phyloP scores from a whole-genome alignment of 2,329 filamentous ascomycete species.

The Tolypocladium tundrense region DNA sequence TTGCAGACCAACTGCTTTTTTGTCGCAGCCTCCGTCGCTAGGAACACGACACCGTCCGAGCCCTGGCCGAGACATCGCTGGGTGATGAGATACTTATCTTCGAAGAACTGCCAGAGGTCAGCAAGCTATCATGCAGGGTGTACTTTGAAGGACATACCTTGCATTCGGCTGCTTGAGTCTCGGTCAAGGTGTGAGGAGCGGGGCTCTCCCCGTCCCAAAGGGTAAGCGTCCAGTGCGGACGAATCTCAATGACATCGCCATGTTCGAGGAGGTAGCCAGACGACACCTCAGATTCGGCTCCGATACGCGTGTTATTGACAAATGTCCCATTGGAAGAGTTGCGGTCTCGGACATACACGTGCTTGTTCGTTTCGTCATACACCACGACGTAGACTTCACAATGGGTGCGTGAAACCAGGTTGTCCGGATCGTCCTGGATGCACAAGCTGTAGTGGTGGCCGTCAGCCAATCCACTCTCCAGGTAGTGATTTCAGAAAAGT shows the following conservation, averaged over 20 bases:
- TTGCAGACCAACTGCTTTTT: slow-evolving; percentile 60
- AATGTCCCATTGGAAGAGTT: slow-evolving; percentile 44
- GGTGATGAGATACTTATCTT: slow-evolving; percentile 21
- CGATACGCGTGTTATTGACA: slow-evolving; percentile 37
- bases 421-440: slow-evolving; percentile 25
- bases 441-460: slow-evolving; percentile 20
- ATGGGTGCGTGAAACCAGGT: slow-evolving; percentile 39
- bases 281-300: slow-evolving; percentile 23
- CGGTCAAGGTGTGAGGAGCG: slow-evolving; percentile 14
- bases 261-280: slow-evolving; percentile 37
- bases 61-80: slow-evolving; percentile 26
- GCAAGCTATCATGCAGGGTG: background rate
- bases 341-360: slow-evolving; percentile 47
- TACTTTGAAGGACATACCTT: slow-evolving; percentile 12
- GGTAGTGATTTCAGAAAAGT: background rate
- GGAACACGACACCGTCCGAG: slow-evolving; percentile 24
- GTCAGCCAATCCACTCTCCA: background rate
- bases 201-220: slow-evolving; percentile 18
- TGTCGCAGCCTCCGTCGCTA: slow-evolving; percentile 35
- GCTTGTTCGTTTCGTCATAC: slow-evolving; percentile 31
- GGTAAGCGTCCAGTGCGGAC: slow-evolving; percentile 25
- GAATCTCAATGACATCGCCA: slow-evolving; percentile 37
- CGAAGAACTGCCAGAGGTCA: slow-evolving; percentile 15
- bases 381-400: slow-evolving; percentile 45
- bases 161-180: slow-evolving; percentile 21